Evolutionary conservation across 2,329 filamentous ascomycete genomes (phyloP).

Genomic region (Hymenotorrendiella dingleyae): DNA sequence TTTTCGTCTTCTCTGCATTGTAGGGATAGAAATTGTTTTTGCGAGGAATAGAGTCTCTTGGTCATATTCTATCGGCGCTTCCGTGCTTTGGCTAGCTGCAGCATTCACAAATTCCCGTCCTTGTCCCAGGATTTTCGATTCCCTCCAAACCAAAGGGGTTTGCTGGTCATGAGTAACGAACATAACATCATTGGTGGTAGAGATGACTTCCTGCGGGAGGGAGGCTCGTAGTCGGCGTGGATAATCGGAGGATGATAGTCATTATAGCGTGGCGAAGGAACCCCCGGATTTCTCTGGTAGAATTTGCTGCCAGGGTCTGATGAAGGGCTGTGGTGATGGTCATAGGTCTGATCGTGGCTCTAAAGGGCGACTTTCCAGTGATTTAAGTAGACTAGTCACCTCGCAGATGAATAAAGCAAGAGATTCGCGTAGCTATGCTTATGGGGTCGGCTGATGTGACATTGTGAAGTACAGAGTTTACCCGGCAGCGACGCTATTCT

Average conservation of each 20-base stretch:
- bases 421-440: slow-evolving; percentile 18
- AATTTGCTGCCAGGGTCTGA: too few species aligned
- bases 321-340: slow-evolving; percentile 10
- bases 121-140: slow-evolving; percentile 18
- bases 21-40: slow-evolving; percentile 37
- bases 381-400: slow-evolving; percentile 26
- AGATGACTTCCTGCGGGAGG: slow-evolving; percentile 16
- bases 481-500: too few species aligned
- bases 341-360: slow-evolving; percentile 16
- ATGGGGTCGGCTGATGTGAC: background rate
- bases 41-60: slow-evolving; percentile 24
- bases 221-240: slow-evolving; percentile 14
- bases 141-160: slow-evolving; percentile 19
- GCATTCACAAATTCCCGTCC: slow-evolving; percentile 18
- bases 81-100: slow-evolving; percentile 25
- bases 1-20: slow-evolving; percentile 75
- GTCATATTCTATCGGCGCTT: slow-evolving; percentile 30
- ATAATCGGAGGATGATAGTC: slow-evolving; percentile 19
- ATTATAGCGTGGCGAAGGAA: slow-evolving; percentile 13
- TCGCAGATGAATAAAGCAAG: slow-evolving; percentile 29
- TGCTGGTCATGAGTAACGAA: slow-evolving; percentile 23
- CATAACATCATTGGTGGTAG: slow-evolving; percentile 20
- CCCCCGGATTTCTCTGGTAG: too few species aligned
- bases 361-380: slow-evolving; percentile 21
- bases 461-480: background rate